Percentiles rank a stretch among this genome's conserved stretches.
These are phyloP conservation scores for Bremia lactucae DNA, from an alignment of 352 stramenopile species.

Conservation along the genomic window DNA sequence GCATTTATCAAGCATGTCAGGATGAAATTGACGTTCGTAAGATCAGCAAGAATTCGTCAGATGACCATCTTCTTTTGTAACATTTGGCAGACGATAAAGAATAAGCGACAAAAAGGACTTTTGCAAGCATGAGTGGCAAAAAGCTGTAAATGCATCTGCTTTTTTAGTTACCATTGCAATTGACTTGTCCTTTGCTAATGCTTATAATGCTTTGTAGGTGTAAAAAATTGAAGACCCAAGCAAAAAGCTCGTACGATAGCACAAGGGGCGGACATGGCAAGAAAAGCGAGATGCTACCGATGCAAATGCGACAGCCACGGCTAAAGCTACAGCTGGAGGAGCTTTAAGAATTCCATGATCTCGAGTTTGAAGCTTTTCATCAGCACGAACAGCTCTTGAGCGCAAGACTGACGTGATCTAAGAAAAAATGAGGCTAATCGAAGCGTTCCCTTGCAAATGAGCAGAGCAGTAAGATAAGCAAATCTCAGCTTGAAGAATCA, in stretches of 20 bases:
- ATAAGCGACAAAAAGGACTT: slow-evolving; percentile 33
- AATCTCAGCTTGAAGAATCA: slow-evolving; percentile 42
- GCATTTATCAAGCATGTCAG: slow-evolving; percentile 23
- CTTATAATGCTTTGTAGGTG: slow-evolving; percentile 12
- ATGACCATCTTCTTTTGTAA: slow-evolving; percentile 53
- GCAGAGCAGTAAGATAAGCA: slow-evolving; percentile 44
- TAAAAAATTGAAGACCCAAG: slow-evolving; percentile 48
- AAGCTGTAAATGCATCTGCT: slow-evolving; percentile 21
- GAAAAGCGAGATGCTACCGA: slow-evolving; percentile 57
- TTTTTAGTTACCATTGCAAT: background rate
- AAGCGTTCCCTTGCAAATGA: slow-evolving; percentile 31
- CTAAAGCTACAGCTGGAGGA: slow-evolving; percentile 59
- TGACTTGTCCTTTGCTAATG: background rate
- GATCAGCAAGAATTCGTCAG: slow-evolving; percentile 1
- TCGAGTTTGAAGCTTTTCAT: slow-evolving; percentile 69
- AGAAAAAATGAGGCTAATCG: slow-evolving; percentile 40
- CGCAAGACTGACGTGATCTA: slow-evolving; percentile 37
- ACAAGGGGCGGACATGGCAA: slow-evolving; percentile 34
- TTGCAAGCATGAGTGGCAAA: slow-evolving; percentile 34
- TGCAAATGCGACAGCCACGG: slow-evolving; percentile 39
- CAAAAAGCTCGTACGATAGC: slow-evolving; percentile 28
- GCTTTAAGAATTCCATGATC: slow-evolving; percentile 41
- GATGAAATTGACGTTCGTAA: slow-evolving; percentile 14
- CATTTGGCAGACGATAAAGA: slow-evolving; percentile 63
- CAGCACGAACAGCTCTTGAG: slow-evolving; percentile 34